These are phyloP conservation scores for Lanmaoa rubissima DNA, from an alignment of 768 basidiomycete species.

Conservation along the genomic window DNA sequence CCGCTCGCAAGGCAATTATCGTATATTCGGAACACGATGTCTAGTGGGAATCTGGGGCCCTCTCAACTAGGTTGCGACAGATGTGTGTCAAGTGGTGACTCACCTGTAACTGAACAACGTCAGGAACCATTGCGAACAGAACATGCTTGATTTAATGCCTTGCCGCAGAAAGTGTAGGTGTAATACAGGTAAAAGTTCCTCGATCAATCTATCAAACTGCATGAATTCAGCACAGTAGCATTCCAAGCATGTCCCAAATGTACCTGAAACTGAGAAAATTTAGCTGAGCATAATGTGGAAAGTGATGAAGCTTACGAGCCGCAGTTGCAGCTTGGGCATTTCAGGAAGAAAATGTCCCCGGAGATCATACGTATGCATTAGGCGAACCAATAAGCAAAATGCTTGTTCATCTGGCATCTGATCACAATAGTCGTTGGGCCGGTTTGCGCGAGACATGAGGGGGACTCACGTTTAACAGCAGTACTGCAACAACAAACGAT, in stretches of 20 bases:
- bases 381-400: constrained; percentile 88
- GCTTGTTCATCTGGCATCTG: constrained; percentile 99
- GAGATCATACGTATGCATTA: constrained; percentile 96
- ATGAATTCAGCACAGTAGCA: constrained; percentile 15
- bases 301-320: constrained; percentile 56
- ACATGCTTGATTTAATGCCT: constrained; percentile 97
- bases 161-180: constrained; percentile 93
- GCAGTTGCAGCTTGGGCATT: constrained; percentile 95
- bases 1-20: constrained; percentile 96
- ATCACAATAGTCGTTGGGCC: background rate
- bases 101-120: constrained; percentile 95
- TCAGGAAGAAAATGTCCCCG: constrained; percentile 98
- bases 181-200: constrained; percentile 88
- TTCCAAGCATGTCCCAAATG: constrained; percentile 8
- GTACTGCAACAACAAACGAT: constrained; percentile 92
- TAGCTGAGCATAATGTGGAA: background rate
- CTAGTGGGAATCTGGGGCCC: constrained; percentile 76
- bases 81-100: constrained; percentile 16
- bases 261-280: constrained; percentile 57
- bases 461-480: constrained; percentile 78
- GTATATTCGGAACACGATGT: constrained; percentile 93
- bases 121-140: constrained; percentile 97
- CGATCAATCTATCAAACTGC: constrained; percentile 91
- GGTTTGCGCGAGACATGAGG: background rate
- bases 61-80: background rate